Evolutionary conservation across 2,329 filamentous ascomycete species (phyloP).

Genomic region (Phoma sp.): DNA sequence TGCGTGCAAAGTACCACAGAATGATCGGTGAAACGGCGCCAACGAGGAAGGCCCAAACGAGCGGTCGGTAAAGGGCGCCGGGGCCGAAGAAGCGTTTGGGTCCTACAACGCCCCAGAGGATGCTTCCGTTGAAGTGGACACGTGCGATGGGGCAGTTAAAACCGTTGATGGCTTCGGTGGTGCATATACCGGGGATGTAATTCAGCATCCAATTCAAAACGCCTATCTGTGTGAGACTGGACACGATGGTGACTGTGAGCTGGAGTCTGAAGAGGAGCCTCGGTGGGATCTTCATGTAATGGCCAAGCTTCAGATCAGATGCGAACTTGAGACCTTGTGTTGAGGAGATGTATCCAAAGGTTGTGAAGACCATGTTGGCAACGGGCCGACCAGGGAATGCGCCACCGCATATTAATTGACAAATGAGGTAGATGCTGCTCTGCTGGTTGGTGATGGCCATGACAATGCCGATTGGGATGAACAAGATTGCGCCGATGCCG

Average conservation of each 20-base stretch:
- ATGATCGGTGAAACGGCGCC: conserved; percentile 77
- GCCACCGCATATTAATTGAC: conserved; percentile 82
- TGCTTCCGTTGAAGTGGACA: conserved; percentile 89
- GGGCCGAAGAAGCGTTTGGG: conserved; percentile 83
- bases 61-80: conserved; percentile 73
- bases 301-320: conserved; percentile 83
- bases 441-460: conserved; percentile 94
- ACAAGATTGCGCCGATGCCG: conserved; percentile 78
- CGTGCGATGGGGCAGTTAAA: conserved; percentile 88
- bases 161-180: conserved; percentile 78
- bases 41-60: conserved; percentile 83
- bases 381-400: conserved; percentile 85
- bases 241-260: conserved; percentile 76
- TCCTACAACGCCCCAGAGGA: conserved; percentile 88
- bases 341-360: conserved; percentile 87
- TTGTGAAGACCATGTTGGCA: conserved; percentile 93
- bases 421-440: conserved; percentile 84
- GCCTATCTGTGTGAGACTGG: conserved; percentile 80
- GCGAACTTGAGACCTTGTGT: conserved; percentile 90
- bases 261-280: conserved; percentile 81
- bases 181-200: conserved; percentile 80
- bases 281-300: conserved; percentile 88
- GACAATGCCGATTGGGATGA: conserved; percentile 90
- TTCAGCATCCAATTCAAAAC: conserved; percentile 91
- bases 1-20: conserved; percentile 73